Evolutionary conservation across 805 yeast species (phyloP), one percentile per base, ranked within the genome.

Genomic region (Candida yuanshanica): DNA sequence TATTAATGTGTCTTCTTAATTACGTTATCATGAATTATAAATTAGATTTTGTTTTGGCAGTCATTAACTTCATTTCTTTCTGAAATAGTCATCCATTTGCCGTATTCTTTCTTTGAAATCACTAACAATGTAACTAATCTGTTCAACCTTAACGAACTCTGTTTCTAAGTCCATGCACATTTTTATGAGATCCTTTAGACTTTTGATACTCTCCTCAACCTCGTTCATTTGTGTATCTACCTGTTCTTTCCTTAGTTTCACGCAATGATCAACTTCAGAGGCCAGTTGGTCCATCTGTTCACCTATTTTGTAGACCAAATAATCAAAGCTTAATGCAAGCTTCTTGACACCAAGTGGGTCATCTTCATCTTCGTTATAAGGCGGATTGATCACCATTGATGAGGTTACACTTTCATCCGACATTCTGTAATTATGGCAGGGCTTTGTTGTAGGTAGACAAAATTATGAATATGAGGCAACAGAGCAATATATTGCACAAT

Each of bases 271-370:
- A 5, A 75, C 62, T 62, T 71, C 52, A 45, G 73, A 70, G 7
- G 77, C 68, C 20, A 80, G 58, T 2, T 66, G 61, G 18, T 69
- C 60, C 7, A 83, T 69, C 39, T 72, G 69, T 45, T 79, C 84
- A 35, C 72, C 70, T 38, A 84, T 79, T 54, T 75, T 77, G 62
- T 66, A 80, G 55, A 83, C 56, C 31, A 84, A 58, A 50, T 81
- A 80, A 51, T 84, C 91, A 55, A 74, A 83, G 39, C 72, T 74
- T 20, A 81, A 64, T 1, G 84, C 75, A 33, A 84, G 62, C 42
- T 73, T 69, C 50, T 77, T 74, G 14, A 83, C 69, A 11, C 79
- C 75, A 20, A 83, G 62, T 1, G 88, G 87, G 58, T 83, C 90
- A 20, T 71, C 75, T 5, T 60, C 65, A 5, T 59, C 63, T 13